These are phyloP conservation scores for Carallia brachiata DNA, from an alignment of 345 rosid genomes.

Conservation along the genomic window DNA sequence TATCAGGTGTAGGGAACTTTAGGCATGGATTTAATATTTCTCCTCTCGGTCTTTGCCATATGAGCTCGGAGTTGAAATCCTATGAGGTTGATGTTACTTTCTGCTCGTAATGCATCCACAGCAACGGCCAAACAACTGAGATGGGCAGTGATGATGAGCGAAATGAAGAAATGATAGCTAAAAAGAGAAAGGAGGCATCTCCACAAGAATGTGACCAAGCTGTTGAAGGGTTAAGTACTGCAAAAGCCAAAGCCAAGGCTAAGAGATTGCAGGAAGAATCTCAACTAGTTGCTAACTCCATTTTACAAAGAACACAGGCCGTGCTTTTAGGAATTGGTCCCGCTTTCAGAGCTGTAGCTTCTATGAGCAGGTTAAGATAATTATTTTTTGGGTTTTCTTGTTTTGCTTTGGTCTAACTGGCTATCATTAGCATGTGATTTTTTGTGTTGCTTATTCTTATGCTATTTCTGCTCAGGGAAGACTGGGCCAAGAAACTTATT, in stretches of 20 bases:
- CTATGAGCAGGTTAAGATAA: slow-evolving; percentile 68
- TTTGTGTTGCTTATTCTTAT: background rate
- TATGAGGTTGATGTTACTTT: slow-evolving; percentile 29
- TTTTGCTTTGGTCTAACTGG: background rate
- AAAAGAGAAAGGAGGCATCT: slow-evolving; percentile 61
- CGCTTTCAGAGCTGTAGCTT: slow-evolving; percentile 65
- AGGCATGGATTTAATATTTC: slow-evolving; percentile 25
- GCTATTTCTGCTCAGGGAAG: slow-evolving; percentile 52
- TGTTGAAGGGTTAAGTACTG: slow-evolving; percentile 60
- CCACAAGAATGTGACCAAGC: slow-evolving; percentile 82
- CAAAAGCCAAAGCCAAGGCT: slow-evolving; percentile 65
- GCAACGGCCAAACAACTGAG: slow-evolving; percentile 54
- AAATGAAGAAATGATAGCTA: slow-evolving; percentile 35
- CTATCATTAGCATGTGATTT: background rate
- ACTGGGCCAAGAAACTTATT: slow-evolving; percentile 79
- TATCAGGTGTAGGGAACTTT: slow-evolving; percentile 25
- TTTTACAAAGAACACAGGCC: slow-evolving; percentile 44
- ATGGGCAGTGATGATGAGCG: slow-evolving; percentile 54
- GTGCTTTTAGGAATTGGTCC: slow-evolving; percentile 56
- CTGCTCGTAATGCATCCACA: slow-evolving; percentile 53
- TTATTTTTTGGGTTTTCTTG: background rate
- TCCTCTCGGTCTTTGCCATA: slow-evolving; percentile 22
- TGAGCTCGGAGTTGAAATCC: slow-evolving; percentile 29
- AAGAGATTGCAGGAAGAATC: slow-evolving; percentile 50
- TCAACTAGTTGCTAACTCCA: slow-evolving; percentile 40